Evolutionary conservation across 768 basidiomycete species (phyloP).

Genomic region (Boletus rex-veris): DNA sequence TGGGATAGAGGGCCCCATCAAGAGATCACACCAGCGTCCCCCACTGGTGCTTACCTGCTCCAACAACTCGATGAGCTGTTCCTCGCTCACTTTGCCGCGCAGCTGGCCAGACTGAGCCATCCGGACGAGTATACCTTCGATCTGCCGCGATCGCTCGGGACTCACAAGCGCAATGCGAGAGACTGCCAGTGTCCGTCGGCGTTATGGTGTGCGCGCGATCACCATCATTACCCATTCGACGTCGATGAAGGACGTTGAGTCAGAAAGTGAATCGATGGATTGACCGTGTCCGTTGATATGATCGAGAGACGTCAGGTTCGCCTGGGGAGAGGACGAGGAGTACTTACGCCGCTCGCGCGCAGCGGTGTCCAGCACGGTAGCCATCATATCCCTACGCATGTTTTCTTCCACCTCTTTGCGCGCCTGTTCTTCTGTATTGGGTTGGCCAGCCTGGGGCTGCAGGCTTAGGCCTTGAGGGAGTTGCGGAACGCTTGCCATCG

Average conservation of each 20-base stretch:
- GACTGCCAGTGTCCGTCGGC: conserved; percentile 42
- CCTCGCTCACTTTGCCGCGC: conserved; percentile 70
- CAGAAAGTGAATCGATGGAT: no score
- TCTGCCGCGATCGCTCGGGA: conserved; percentile 73
- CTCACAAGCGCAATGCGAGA: conserved; percentile 86
- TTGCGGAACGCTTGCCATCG: conserved; percentile 26
- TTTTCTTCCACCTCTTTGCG: conserved; percentile 68
- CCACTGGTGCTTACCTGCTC: conserved; percentile 58
- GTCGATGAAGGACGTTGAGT: neutral
- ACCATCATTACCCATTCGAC: neutral
- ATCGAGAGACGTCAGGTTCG: neutral
- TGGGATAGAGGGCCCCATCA: neutral
- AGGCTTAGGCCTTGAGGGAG: conserved; percentile 23
- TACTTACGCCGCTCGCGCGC: conserved; percentile 76
- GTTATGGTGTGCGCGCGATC: neutral
- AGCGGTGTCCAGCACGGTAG: conserved; percentile 70
- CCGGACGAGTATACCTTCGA: conserved; percentile 71
- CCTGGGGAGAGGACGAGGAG: neutral
- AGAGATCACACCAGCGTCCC: neutral
- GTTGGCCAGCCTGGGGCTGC: conserved; percentile 39
- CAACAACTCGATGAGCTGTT: conserved; percentile 78
- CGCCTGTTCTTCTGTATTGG: conserved; percentile 49
- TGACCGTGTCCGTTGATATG: neutral
- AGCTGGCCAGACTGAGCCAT: conserved; percentile 86
- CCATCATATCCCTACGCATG: conserved; percentile 71